phyloP scores from a whole-genome alignment of 1,284 basidiomycete species.

The Cutaneotrichosporon daszewskae region DNA sequence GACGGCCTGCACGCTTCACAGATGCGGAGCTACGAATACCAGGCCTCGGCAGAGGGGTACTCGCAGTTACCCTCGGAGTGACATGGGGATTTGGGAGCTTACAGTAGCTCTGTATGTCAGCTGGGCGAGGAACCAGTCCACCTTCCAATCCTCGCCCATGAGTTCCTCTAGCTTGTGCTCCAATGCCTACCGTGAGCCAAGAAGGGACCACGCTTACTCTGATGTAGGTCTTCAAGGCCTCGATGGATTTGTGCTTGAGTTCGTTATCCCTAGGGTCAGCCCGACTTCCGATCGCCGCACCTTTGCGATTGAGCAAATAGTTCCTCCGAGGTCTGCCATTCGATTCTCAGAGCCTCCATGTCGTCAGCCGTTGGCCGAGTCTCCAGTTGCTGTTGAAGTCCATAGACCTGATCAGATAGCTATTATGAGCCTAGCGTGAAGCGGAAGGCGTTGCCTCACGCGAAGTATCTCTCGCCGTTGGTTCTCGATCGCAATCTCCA shows the following conservation, averaged over 20 bases:
- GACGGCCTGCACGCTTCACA: conserved; percentile 6
- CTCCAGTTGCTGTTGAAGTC: conserved; percentile 4
- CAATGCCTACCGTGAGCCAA: conserved; percentile 17
- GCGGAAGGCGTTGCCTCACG: no score
- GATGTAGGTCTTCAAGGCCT: conserved; percentile 29
- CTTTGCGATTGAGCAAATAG: conserved; percentile 30
- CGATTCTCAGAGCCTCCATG: conserved; percentile 14
- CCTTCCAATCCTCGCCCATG: conserved; percentile 28
- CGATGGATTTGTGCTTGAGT: conserved; percentile 29
- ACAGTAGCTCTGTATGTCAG: conserved; percentile 1
- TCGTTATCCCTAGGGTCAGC: conserved; percentile 32
- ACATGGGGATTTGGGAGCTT: conserved; percentile 5
- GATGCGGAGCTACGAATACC: conserved; percentile 2
- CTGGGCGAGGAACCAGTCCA: conserved; percentile 1
- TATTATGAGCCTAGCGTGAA: no score
- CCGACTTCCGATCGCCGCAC: conserved; percentile 5
- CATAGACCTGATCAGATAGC: conserved; percentile 7
- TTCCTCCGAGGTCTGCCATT: conserved; percentile 27
- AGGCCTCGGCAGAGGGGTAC: conserved; percentile 29
- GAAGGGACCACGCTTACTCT: conserved; percentile 16
- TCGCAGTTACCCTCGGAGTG: conserved; percentile 15
- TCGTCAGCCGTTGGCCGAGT: conserved; percentile 13
- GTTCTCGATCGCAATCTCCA: no score
- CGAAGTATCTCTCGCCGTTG: no score
- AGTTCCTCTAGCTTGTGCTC: conserved; percentile 27